Evolutionary conservation across 2,329 filamentous ascomycete genomes (phyloP).

Genomic region (Escovopsis weberi): DNA sequence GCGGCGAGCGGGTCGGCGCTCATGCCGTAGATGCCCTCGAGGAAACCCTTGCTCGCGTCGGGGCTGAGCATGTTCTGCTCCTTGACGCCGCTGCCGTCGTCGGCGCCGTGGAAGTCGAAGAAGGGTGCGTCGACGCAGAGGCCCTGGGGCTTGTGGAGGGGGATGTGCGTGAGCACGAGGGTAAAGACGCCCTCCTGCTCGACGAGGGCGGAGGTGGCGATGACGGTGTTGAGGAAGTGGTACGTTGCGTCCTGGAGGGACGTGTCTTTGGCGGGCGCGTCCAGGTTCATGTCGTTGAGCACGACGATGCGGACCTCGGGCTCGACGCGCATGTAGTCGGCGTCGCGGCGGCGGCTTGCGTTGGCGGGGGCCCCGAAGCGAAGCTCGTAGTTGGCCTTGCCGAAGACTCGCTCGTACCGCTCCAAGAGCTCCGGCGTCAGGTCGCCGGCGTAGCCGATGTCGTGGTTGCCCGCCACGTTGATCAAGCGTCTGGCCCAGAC

Average conservation of each 20-base stretch:
- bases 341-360: conserved; percentile 28
- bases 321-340: conserved; percentile 30
- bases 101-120: conserved; percentile 59
- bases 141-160: conserved; percentile 68
- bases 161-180: conserved; percentile 81
- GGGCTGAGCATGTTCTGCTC: conserved; percentile 85
- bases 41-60: conserved; percentile 56
- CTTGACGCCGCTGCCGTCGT: conserved; percentile 56
- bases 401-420: conserved; percentile 75
- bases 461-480: conserved; percentile 88
- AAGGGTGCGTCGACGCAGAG: conserved; percentile 74
- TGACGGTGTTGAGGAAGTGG: conserved; percentile 56
- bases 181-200: conserved; percentile 55
- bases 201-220: conserved; percentile 46
- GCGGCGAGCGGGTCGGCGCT: conserved; percentile 45
- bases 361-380: conserved; percentile 47
- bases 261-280: conserved; percentile 57
- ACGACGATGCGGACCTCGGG: conserved; percentile 72
- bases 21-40: conserved; percentile 75
- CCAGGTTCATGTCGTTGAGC: conserved; percentile 87
- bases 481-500: conserved; percentile 67
- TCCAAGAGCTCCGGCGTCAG: conserved; percentile 59
- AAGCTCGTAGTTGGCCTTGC: conserved; percentile 81
- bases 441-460: conserved; percentile 92
- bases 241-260: conserved; percentile 65